A percentile compares a stretch with the other conserved stretches of the same genome.
Evolutionary conservation across 2,329 filamentous ascomycete genomes (phyloP).

Genomic region (Diplodia sapinea): DNA sequence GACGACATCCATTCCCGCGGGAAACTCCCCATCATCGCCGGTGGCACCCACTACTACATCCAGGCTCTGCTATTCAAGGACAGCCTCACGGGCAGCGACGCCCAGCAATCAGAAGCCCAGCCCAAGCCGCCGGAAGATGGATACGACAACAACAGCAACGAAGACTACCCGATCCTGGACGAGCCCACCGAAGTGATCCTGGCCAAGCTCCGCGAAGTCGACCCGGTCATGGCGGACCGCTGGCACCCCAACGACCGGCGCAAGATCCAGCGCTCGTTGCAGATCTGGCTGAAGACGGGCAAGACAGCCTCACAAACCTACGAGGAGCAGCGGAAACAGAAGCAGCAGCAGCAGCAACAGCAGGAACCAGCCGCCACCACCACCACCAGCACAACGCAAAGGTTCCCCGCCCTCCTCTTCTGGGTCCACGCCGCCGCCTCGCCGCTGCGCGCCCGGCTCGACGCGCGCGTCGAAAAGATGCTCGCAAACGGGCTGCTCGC

Average conservation of each 20-base stretch:
- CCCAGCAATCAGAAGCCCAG: conserved; percentile 38
- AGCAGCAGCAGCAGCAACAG: no score
- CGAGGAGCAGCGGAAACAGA: conserved; percentile 67
- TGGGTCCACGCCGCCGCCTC: conserved; percentile 84
- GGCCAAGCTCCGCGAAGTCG: conserved; percentile 74
- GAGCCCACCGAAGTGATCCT: conserved; percentile 74
- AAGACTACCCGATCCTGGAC: conserved; percentile 70
- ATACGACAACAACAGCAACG: neutral
- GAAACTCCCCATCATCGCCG: conserved; percentile 86
- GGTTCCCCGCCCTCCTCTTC: conserved; percentile 71
- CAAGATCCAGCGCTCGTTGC: conserved; percentile 86
- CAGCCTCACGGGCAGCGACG: conserved; percentile 52
- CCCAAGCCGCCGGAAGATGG: neutral
- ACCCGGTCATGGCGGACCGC: conserved; percentile 84
- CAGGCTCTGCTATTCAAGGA: conserved; percentile 86
- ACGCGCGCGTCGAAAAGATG: conserved; percentile 85
- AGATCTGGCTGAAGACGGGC: conserved; percentile 87
- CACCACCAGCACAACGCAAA: conserved; percentile 32
- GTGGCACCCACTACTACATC: conserved; percentile 94
- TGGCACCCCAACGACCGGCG: conserved; percentile 95
- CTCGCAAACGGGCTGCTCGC: conserved; percentile 67
- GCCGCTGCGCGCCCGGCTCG: conserved; percentile 71
- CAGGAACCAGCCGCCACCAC: conserved; percentile 17
- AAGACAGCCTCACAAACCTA: conserved; percentile 85
- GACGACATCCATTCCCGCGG: conserved; percentile 78